Evolutionary conservation across 2,329 filamentous ascomycete species (phyloP), one percentile per base, ranked within the genome.

Genomic region (Neonectria punicea): DNA sequence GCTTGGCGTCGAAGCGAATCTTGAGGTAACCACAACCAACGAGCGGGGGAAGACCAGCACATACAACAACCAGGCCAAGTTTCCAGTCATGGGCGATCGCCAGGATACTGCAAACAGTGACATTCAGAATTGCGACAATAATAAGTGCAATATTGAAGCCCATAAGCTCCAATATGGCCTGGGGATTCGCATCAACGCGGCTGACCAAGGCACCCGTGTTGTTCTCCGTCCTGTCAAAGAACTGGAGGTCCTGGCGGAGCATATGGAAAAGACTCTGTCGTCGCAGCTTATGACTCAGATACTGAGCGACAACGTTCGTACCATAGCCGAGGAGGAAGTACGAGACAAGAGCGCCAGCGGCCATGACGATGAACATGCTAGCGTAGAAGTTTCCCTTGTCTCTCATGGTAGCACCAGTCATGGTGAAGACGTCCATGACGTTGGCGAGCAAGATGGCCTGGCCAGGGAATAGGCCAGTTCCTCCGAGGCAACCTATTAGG

Each of bases 331-430:
- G 68, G 9, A 69, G 50, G 50, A 80, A 80, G 68, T 87, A 87
- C 10, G 79, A 76, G 1, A 85, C 51, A 1, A 84, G 75, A n/a
- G 79, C 77, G 3, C 79, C 83, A 4, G 78, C 76, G 3, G 85
- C 84, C 41, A 86, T 69, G 1, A 86, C 78, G 49, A 86, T 82
- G 66, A 88, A 88, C 85, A 88, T 87, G 56, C 82, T 77, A 0
- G 85, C 82, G 75, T 80, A 87, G 69, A 87, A 87, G 70, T 88
- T 81, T 9, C 84, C 86, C 1, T 73, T 72, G 2, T 75, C 65
- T 6, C 73, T 73, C 76, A 81, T 78, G 4, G 66, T 73, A 1
- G 76, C 68, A 2, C 76, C 75, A 5, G 71, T 69, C 2, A 79
- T 62, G 2, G 74, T 77, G 60, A 84, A 84, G 7, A 83, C 79